Evolutionary conservation across 495 filamentous ascomycete genomes (phyloP), one percentile per base, ranked within the genome.

Genomic region (Penicillium subrubescens): DNA sequence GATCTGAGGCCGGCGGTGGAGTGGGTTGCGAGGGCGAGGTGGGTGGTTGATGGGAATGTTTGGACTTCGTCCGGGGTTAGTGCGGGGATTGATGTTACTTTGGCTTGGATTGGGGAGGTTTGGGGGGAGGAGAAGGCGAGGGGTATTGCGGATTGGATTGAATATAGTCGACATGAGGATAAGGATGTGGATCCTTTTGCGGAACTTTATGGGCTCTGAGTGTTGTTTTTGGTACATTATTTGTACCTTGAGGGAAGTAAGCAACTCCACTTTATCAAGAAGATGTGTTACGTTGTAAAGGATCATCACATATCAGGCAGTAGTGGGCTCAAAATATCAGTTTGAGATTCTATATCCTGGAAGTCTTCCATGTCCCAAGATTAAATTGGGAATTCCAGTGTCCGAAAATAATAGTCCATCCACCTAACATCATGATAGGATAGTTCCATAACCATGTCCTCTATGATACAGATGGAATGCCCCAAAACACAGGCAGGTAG

Each of bases 1-100:
- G 58, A 70, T 5, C 68, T 81, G 25, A 73, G 82, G 0, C 68
- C 76, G 1, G 77, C 80, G 15, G 83, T 87, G 21, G 59, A 81
- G 0, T 92, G 89, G 90, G 77, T 89, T 3, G 71, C 81, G 3
- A 73, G 74, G 33, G 89, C 90, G 23, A 73, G 90, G 57, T 92
- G 89, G 89, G 84, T 88, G 1, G 65, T 71, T 5, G 87, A 89
- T 74, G 89, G 88, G 19, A 88, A 89, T 66, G 66, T 90, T 0
- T 92, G 89, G 89, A 89, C 86, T 11, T 80, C 81, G 0, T 85
- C 86, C 1, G 89, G 87, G 1, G 74, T 89, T 0, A 83, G 79
- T 46, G 84, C 86, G n/a, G 89, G 89, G 0, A 87, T 89, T n/a
- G 89, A 92, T 79, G 79, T 84, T 43, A 84, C 66, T 12, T 53